Evolutionary conservation across 2,329 filamentous ascomycete species (phyloP), one percentile per base, ranked within the genome.

Genomic region (Fusarium sp.): DNA sequence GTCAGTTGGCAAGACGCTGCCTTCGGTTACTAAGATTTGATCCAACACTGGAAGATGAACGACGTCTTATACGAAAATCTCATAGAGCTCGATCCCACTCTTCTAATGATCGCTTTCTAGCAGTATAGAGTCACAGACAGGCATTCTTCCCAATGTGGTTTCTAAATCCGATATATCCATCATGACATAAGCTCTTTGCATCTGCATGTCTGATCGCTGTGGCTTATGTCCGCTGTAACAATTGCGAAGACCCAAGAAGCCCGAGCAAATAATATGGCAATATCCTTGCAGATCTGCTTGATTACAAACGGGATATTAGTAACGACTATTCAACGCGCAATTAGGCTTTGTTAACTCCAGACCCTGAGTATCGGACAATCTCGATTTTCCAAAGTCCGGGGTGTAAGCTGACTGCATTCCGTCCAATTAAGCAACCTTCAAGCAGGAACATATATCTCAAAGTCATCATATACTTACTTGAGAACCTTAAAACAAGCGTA

Each of bases 331-430:
- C 2, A 4, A 1, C 5, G 10, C 47, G 30, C 8, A 5, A 16
- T 43, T 43, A 40, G 37, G n/a, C 25, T 30, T 55, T 51, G 32
- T 37, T 50, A 66, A 66, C 21, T 66, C 50, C 25, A 49, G 16
- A 2, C 18, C 12, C 11, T 21, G 14, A 30, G 55, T 18, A 16
- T 13, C 65, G 65, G 66, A 68, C 55, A 68, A 69, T 48, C 34
- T 20, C 21, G 2, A 13, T 66, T 69, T 30, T 68, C 66, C 65
- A 69, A 69, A 69, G 54, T 68, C 66, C 66, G 66, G n/a, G 3
- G 2, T 27, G 45, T 46, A 48, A 46, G 61, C 51, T 41, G 56
- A 46, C 45, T 9, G 16, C 30, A 4, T 18, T 34, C 34, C 12
- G 7, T 27, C 2, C 27, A 16, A 3, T 16, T 20, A 3, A 32